phyloP scores from a whole-genome alignment of 345 rosid species.

The Cardamine resedifolia region DNA sequence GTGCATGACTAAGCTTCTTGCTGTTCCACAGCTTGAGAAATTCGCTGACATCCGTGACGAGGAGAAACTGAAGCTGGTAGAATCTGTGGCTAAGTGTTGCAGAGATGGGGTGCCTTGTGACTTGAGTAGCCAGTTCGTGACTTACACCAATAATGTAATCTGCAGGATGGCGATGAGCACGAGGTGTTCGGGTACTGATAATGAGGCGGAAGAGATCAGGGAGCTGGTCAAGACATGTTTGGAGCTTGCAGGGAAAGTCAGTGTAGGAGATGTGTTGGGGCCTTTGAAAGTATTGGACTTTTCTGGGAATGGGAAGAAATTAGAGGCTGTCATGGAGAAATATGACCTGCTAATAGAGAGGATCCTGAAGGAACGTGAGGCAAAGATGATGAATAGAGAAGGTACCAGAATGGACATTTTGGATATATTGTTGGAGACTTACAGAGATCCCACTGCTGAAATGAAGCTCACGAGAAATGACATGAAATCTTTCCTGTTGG shows the following conservation, averaged over 20 bases:
- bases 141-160: constrained; percentile 51
- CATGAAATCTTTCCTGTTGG: constrained; percentile 66
- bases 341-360: constrained; percentile 54
- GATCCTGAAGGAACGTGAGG: constrained; percentile 60
- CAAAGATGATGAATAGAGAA: constrained; percentile 20
- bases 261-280: constrained; percentile 64
- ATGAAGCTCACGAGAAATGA: constrained; percentile 53
- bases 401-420: constrained; percentile 33
- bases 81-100: constrained; percentile 45
- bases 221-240: constrained; percentile 42
- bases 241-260: constrained; percentile 54
- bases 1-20: constrained; percentile 63
- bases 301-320: constrained; percentile 57
- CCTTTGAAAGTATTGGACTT: constrained; percentile 57
- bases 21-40: constrained; percentile 58
- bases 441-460: constrained; percentile 50
- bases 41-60: constrained; percentile 41
- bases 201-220: constrained; percentile 50
- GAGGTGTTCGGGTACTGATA: constrained; percentile 48
- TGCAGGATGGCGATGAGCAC: constrained; percentile 73
- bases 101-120: constrained; percentile 43
- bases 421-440: constrained; percentile 39
- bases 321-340: constrained; percentile 43
- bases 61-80: constrained; percentile 48
- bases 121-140: constrained; percentile 38